phyloP scores from a whole-genome alignment of 371 early-diverging fungal genomes.

The Mortierella sp. region DNA sequence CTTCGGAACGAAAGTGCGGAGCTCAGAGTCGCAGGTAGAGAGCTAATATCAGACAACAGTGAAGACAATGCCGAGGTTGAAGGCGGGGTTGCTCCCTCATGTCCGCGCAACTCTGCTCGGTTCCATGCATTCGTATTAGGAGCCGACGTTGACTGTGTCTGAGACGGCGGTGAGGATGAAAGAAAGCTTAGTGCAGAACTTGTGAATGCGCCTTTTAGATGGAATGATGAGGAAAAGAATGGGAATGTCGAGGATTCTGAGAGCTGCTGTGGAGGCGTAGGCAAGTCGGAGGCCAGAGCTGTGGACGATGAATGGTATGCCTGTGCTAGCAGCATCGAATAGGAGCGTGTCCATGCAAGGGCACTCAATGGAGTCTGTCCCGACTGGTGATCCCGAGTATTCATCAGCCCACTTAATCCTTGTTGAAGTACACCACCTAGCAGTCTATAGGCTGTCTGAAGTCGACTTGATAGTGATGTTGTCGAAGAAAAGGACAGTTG shows the following conservation, averaged over 20 bases:
- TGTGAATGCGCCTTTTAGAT: neutral
- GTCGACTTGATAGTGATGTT: neutral
- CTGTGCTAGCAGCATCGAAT: constrained; percentile 14
- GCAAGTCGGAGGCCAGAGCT: constrained; percentile 1
- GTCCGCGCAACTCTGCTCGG: neutral
- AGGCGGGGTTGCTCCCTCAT: neutral
- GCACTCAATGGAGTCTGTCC: constrained; percentile 35
- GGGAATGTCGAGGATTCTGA: neutral
- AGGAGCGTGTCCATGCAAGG: constrained; percentile 31
- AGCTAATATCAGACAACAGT: constrained; percentile 22
- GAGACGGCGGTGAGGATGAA: constrained; percentile 14
- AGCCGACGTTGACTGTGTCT: neutral
- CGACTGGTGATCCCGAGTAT: constrained; percentile 28
- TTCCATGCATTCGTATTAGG: neutral
- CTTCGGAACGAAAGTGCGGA: constrained; percentile 36
- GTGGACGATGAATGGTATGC: constrained; percentile 8
- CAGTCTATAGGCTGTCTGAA: constrained; percentile 29
- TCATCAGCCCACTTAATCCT: constrained; percentile 33
- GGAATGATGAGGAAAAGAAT: constrained; percentile 16
- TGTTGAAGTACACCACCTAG: constrained; percentile 28
- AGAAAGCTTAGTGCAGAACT: neutral
- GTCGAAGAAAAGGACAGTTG: constrained; percentile 16
- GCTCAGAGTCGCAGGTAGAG: constrained; percentile 27
- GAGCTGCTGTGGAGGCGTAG: constrained; percentile 15
- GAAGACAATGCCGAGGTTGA: constrained; percentile 24